These are phyloP conservation scores for Myxozyma neotropica DNA, from an alignment of 805 yeast species.

Conservation along the genomic window DNA sequence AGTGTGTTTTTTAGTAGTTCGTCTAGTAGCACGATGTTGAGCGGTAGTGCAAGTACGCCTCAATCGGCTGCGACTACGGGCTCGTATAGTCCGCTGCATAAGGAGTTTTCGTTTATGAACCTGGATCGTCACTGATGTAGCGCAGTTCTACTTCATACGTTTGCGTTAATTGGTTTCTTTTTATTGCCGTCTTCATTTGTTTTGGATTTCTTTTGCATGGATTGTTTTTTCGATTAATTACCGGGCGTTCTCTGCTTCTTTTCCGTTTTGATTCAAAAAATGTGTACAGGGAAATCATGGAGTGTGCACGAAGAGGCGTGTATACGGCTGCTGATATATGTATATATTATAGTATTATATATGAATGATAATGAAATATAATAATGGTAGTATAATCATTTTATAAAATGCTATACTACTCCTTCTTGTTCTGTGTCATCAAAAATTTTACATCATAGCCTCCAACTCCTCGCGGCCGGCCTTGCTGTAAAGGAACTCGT, in stretches of 20 bases:
- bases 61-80: conserved; percentile 28
- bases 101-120: conserved; percentile 25
- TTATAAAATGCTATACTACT: not conserved
- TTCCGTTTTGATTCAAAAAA: not conserved
- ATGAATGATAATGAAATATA: not conserved
- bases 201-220: not conserved
- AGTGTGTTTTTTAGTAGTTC: conserved; percentile 24
- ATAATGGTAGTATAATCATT: not conserved
- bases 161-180: not conserved
- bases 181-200: not conserved
- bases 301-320: not conserved
- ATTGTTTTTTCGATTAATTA: not conserved
- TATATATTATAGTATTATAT: not conserved
- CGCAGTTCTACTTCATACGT: not conserved
- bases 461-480: conserved; percentile 95
- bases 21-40: conserved; percentile 19
- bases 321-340: too few species aligned
- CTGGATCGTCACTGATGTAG: not conserved
- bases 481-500: conserved; percentile 92
- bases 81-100: conserved; percentile 30
- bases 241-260: not conserved
- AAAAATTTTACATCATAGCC: conserved; percentile 46
- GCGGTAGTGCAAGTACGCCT: conserved; percentile 27
- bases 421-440: not conserved
- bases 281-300: not conserved